phyloP scores from a whole-genome alignment of 1,284 basidiomycete genomes.

The Vanrija pseudolonga region DNA sequence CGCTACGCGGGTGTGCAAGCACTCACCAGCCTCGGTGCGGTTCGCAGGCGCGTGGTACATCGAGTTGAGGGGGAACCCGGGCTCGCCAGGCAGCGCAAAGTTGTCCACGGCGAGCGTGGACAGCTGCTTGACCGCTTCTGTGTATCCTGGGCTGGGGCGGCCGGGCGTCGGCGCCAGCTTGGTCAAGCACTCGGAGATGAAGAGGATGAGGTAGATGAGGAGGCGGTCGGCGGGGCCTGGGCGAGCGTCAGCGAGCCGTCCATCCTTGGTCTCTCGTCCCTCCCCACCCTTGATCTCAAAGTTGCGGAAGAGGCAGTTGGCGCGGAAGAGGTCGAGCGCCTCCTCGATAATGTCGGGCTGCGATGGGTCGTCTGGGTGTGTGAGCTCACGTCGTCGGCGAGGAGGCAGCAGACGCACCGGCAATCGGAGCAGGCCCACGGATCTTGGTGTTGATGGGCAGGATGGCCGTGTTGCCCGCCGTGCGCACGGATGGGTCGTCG shows the following conservation, averaged over 20 bases:
- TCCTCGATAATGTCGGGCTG: constrained; percentile 92
- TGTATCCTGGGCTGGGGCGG: constrained; percentile 58
- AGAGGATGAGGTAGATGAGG: constrained; percentile 96
- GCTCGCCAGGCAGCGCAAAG: constrained; percentile 93
- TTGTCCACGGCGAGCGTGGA: constrained; percentile 88
- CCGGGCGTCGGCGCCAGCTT: constrained; percentile 63
- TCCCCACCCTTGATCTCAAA: constrained; percentile 91
- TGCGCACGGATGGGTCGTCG: constrained; percentile 72
- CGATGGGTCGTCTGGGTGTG: constrained; percentile 62
- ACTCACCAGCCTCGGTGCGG: constrained; percentile 76
- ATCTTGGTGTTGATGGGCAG: constrained; percentile 88
- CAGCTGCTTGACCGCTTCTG: constrained; percentile 83
- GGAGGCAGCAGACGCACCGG: constrained; percentile 53
- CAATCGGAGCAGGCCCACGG: constrained; percentile 79
- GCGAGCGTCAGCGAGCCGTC: background rate
- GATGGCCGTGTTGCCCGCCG: constrained; percentile 85
- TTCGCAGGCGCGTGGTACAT: constrained; percentile 80
- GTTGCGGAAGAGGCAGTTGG: constrained; percentile 98
- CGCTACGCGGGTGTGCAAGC: background rate
- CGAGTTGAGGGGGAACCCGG: constrained; percentile 87
- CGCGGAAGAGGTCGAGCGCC: constrained; percentile 93
- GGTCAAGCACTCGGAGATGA: constrained; percentile 93
- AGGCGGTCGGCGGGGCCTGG: constrained; percentile 83
- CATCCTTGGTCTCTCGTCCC: background rate
- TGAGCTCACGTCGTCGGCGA: background rate